Percentiles rank a stretch among this genome's conserved stretches.
Evolutionary conservation across 768 basidiomycete species (phyloP).

Genomic region (Dictyophora rubrovolvata): DNA sequence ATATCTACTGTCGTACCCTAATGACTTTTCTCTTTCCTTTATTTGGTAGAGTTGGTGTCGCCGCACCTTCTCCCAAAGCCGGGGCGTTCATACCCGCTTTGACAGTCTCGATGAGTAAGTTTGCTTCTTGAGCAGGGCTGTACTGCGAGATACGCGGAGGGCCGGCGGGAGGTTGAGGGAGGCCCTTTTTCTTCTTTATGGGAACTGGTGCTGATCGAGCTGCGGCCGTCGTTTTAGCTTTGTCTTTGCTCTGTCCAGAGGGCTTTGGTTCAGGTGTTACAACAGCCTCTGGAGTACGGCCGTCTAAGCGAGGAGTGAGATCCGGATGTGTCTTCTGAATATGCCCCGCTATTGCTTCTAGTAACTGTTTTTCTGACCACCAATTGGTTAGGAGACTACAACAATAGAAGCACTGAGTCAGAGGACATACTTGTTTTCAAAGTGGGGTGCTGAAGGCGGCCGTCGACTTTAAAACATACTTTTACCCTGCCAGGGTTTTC

Average conservation of each 20-base stretch:
- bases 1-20: constrained; percentile 43
- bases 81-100: constrained; percentile 76
- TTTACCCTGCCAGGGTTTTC: constrained; percentile 94
- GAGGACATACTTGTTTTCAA: constrained; percentile 61
- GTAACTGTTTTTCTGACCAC: constrained; percentile 63
- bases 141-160: constrained; percentile 69
- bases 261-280: constrained; percentile 27
- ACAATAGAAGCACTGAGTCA: background rate
- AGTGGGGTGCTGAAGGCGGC: constrained; percentile 46
- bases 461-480: constrained; percentile 86
- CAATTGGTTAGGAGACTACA: constrained; percentile 1
- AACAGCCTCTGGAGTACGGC: constrained; percentile 16
- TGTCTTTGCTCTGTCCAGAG: constrained; percentile 28
- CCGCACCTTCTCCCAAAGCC: constrained; percentile 30
- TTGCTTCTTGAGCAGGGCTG: constrained; percentile 66
- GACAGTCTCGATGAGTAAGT: constrained; percentile 71
- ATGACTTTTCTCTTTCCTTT: constrained; percentile 80
- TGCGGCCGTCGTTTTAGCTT: constrained; percentile 33
- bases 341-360: constrained; percentile 63
- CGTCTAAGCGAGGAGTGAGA: constrained; percentile 15
- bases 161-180: constrained; percentile 66
- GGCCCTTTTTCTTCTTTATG: constrained; percentile 26
- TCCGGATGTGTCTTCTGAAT: constrained; percentile 70
- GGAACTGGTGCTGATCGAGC: constrained; percentile 17
- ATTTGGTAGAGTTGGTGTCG: constrained; percentile 30